A percentile compares a stretch with the other conserved stretches of the same genome.
phyloP scores from a whole-genome alignment of 2,329 filamentous ascomycete species.

The Trichoderma semiorbis region DNA sequence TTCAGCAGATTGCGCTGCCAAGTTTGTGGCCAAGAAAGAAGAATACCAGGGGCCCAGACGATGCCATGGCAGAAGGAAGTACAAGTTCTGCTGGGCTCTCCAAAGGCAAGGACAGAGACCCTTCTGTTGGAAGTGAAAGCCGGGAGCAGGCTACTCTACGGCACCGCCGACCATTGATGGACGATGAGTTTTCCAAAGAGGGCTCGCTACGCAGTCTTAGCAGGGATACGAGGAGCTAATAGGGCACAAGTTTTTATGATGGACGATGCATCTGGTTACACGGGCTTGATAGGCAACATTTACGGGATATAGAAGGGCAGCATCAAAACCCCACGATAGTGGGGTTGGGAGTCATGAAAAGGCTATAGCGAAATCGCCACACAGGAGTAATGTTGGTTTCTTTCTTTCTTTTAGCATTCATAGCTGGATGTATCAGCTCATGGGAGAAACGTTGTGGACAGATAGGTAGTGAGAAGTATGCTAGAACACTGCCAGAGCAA shows the following conservation, averaged over 20 bases:
- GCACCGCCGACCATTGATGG: conserved; percentile 36
- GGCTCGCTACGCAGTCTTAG: conserved; percentile 43
- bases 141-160: conserved; percentile 38
- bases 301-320: background rate
- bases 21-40: conserved; percentile 81
- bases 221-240: conserved; percentile 25
- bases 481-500: conserved; percentile 32
- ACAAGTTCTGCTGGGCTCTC: conserved; percentile 46
- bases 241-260: background rate
- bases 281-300: background rate
- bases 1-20: conserved; percentile 81
- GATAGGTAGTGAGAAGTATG: conserved; percentile 18
- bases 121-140: conserved; percentile 43
- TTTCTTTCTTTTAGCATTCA: background rate
- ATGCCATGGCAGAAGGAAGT: conserved; percentile 46
- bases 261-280: background rate
- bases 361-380: background rate
- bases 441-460: background rate
- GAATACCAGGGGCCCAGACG: conserved; percentile 73
- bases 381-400: background rate
- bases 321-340: background rate
- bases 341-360: background rate
- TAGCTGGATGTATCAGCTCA: background rate
- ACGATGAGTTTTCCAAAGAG: conserved; percentile 45
- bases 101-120: conserved; percentile 52